Percentiles rank a stretch among this genome's conserved stretches.
phyloP scores from a whole-genome alignment of 2,329 filamentous ascomycete genomes.

The Penicillium sp. region DNA sequence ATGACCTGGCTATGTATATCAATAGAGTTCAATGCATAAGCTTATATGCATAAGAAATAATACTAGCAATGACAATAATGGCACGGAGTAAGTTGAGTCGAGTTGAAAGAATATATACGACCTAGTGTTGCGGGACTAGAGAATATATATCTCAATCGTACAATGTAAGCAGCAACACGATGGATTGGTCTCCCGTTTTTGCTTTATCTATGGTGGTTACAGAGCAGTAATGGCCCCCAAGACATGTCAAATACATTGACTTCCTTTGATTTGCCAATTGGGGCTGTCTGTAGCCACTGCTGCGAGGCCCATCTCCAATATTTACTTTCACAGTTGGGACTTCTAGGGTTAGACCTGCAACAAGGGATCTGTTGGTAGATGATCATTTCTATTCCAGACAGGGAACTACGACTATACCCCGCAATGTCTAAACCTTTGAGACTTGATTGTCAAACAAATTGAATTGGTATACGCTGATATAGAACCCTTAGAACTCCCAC shows the following conservation, averaged over 20 bases:
- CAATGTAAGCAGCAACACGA: background rate
- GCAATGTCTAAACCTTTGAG: background rate
- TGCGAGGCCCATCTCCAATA: background rate
- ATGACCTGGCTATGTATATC: background rate
- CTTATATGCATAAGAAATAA: background rate
- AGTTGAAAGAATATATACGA: background rate
- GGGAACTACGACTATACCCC: background rate
- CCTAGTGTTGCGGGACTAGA: background rate
- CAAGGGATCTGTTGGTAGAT: slow-evolving; percentile 2
- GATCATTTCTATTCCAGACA: background rate
- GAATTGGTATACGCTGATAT: slow-evolving; percentile 13
- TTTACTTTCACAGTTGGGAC: background rate
- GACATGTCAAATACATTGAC: background rate
- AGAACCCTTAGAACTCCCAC: slow-evolving; percentile 37
- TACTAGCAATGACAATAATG: background rate
- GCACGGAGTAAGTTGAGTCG: too few relatives aligned
- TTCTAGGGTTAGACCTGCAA: background rate
- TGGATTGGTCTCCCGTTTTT: background rate
- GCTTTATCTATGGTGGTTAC: background rate
- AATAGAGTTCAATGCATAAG: background rate
- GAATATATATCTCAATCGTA: background rate
- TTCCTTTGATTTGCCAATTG: too few relatives aligned
- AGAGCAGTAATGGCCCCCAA: background rate
- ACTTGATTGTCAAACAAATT: slow-evolving; percentile 2
- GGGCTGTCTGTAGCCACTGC: background rate